Conservation (phyloP, 148 eudicot genomes). For the Salicornia ramosissima region DNA sequence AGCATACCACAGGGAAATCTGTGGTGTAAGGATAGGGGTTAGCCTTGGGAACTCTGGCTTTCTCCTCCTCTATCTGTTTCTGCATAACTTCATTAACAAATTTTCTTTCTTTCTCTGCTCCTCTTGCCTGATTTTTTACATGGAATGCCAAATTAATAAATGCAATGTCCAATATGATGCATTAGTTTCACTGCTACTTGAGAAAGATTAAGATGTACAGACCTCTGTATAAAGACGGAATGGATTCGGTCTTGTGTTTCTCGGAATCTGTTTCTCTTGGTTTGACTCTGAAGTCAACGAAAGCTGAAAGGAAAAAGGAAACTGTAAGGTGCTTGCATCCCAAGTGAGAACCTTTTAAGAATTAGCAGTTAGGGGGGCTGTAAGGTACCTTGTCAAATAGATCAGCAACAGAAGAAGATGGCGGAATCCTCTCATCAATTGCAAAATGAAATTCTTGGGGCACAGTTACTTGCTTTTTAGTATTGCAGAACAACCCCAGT, state of each 20-base stretch:
- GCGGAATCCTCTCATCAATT: conserved; percentile 75
- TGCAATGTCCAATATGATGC: conserved; percentile 6
- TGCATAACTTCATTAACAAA: conserved; percentile 55
- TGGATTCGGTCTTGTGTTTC: conserved; percentile 72
- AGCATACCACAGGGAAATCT: conserved; percentile 86
- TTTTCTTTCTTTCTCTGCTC: conserved; percentile 71
- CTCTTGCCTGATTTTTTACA: conserved; percentile 59
- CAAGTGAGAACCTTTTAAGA: not conserved
- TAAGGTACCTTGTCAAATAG: conserved; percentile 76
- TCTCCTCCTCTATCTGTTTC: conserved; percentile 77
- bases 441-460: conserved; percentile 94
- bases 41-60: conserved; percentile 78
- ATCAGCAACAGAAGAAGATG: conserved; percentile 50
- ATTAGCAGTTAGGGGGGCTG: not conserved
- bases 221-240: conserved; percentile 90
- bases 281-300: conserved; percentile 63
- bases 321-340: not conserved
- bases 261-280: conserved; percentile 52
- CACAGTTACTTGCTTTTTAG: conserved; percentile 65
- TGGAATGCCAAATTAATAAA: not conserved
- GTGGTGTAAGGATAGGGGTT: conserved; percentile 91
- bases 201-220: conserved; percentile 17
- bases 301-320: conserved; percentile 43
- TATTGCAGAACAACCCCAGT: conserved; percentile 65
- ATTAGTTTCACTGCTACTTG: not conserved